Evolutionary conservation across 2,329 filamentous ascomycete species (phyloP).

Genomic region (Fusarium cyanostomum): DNA sequence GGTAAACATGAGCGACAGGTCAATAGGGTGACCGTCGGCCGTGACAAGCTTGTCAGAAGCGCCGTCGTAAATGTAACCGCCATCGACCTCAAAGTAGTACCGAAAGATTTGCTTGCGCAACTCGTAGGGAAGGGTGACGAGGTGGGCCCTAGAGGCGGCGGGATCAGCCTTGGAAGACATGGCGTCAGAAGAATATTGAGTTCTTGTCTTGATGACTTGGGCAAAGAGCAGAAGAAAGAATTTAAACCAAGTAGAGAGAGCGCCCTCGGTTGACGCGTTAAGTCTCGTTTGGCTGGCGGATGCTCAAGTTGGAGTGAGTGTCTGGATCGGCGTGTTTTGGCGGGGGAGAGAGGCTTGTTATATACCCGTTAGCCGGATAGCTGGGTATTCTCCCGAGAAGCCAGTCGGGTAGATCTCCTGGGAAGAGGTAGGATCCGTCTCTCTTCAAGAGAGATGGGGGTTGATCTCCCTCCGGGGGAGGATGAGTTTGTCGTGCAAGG

Average conservation of each 20-base stretch:
- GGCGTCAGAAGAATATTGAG: neutral
- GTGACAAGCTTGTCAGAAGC: neutral
- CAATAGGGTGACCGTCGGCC: neutral
- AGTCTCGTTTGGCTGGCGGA: too few relatives aligned
- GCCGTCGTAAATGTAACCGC: slow-evolving; percentile 12
- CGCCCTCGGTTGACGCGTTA: too few relatives aligned
- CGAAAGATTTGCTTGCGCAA: slow-evolving; percentile 15
- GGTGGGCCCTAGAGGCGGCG: neutral
- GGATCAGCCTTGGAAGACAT: neutral
- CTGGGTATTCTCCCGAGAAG: neutral
- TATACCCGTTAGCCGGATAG: too few relatives aligned
- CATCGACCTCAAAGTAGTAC: slow-evolving; percentile 6
- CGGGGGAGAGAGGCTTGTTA: too few relatives aligned
- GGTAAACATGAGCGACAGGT: slow-evolving; percentile 8
- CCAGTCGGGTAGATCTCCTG: neutral
- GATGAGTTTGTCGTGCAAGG: neutral
- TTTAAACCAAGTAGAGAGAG: too few relatives aligned
- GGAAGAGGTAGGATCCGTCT: neutral
- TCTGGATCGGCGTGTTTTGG: too few relatives aligned
- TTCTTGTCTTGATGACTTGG: neutral
- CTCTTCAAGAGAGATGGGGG: neutral
- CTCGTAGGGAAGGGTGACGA: slow-evolving; percentile 15
- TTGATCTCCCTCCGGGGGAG: neutral
- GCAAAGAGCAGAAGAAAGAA: too few relatives aligned
- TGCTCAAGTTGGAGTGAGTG: too few relatives aligned